Conservation (phyloP, 2,329 filamentous ascomycete genomes). For the Aquanectria penicillioides region DNA sequence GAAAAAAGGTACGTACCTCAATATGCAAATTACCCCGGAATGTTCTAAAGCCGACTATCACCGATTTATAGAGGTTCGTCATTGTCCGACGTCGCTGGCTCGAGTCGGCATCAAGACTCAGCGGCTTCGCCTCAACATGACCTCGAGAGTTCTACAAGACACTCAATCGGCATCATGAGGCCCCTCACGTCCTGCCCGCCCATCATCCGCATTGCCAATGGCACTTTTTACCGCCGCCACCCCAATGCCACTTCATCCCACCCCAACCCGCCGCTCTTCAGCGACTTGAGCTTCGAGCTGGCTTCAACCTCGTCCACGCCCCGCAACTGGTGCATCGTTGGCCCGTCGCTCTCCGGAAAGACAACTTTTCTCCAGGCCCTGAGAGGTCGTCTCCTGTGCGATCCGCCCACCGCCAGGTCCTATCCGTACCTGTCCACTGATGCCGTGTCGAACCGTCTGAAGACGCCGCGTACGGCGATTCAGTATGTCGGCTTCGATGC, state of each 20-base stretch:
- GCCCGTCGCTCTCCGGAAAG: slow-evolving; percentile 80
- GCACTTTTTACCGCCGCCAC: slow-evolving; percentile 84
- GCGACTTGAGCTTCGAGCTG: slow-evolving; percentile 75
- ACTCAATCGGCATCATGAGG: slow-evolving; percentile 47
- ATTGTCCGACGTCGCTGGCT: slow-evolving; percentile 30
- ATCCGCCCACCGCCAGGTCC: slow-evolving; percentile 78
- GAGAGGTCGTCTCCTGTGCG: slow-evolving; percentile 77
- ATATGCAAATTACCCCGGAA: slow-evolving; percentile 6
- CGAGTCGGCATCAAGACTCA: background rate
- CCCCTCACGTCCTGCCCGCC: slow-evolving; percentile 56
- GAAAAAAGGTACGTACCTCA: slow-evolving; percentile 31
- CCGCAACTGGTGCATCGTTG: slow-evolving; percentile 86
- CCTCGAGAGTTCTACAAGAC: background rate
- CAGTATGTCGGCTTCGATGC: slow-evolving; percentile 92
- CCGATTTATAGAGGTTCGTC: slow-evolving; percentile 15
- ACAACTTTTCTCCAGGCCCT: slow-evolving; percentile 86
- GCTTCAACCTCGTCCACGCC: slow-evolving; percentile 61
- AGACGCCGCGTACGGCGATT: slow-evolving; percentile 74
- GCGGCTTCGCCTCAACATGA: slow-evolving; percentile 20
- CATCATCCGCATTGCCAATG: slow-evolving; percentile 78
- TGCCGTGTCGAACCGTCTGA: slow-evolving; percentile 64
- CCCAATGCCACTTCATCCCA: slow-evolving; percentile 62
- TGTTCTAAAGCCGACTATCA: slow-evolving; percentile 22
- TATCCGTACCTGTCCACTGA: slow-evolving; percentile 81
- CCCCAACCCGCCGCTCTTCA: slow-evolving; percentile 79